Evolutionary conservation across 352 stramenopile species (phyloP), one percentile per base, ranked within the genome.

Genomic region (Globisporangium abappressorium): DNA sequence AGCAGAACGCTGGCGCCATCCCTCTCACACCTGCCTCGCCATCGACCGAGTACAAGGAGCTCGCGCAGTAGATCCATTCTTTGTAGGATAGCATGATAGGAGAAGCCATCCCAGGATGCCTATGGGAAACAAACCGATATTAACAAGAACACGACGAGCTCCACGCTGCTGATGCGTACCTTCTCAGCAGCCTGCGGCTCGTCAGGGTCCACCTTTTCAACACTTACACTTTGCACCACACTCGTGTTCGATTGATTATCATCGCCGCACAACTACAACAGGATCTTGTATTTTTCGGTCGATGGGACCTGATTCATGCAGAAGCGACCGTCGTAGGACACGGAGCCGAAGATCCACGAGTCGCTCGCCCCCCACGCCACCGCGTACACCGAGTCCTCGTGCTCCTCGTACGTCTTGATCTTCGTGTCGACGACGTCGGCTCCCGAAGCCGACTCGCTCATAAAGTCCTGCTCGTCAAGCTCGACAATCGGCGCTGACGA

Each of bases 231-330:
- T 33, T 28, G 14, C 34, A 14, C 38, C 12, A 7, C 38, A 46
- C 38, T 20, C 18, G 11, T 43, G 12, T 46, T 33, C 30, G 3
- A 33, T 33, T 33, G 30, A 2, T 33, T 33, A 33, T 33, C 30
- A 33, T 33, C 30, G 5, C 30, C 30, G 5, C 26, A 58, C 18
- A 15, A 3, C 4, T 62, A 99, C 28, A 99, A 73, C 65, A 99
- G 80, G 77, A 99, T 99, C 72, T 99, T 99, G 81, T 99, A 99
- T 76, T 99, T 99, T 78, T 99, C 98, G 7, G 98, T 98, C 18
- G 94, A 98, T 36, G 97, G 97, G 36, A 99, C 98, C 70, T 98
- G 89, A 80, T 99, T 97, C 18, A 99, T 75, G 34, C 96, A 89
- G 46, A 99, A 81, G 47, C 92, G 89, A 8, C 98, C 98, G 77